These are phyloP conservation scores for Citrus mangshanensis DNA, from an alignment of 345 rosid species.

Conservation along the genomic window DNA sequence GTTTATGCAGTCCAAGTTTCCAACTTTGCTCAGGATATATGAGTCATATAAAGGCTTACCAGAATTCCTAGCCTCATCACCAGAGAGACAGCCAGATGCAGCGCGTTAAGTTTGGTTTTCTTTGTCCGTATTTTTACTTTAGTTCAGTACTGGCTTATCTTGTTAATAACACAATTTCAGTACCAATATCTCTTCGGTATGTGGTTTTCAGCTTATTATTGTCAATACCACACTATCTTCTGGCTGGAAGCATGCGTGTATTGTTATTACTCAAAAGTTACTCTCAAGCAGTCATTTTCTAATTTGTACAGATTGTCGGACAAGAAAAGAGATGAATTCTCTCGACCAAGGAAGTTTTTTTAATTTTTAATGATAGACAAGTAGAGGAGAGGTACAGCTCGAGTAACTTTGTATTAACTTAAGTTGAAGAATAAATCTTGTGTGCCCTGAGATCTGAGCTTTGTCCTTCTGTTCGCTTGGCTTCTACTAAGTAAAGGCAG, in stretches of 20 bases:
- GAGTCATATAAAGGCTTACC: constrained; percentile 40
- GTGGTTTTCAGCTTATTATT: neutral
- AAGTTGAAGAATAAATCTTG: neutral
- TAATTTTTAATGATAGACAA: neutral
- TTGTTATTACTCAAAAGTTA: neutral
- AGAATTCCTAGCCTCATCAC: constrained; percentile 43
- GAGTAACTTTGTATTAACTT: neutral
- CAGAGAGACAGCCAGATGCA: constrained; percentile 49
- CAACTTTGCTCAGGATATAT: constrained; percentile 32
- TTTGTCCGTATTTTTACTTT: neutral
- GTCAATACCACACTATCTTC: neutral
- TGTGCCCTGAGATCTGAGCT: neutral
- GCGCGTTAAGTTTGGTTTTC: constrained; percentile 2
- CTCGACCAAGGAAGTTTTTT: neutral
- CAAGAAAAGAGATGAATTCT: neutral
- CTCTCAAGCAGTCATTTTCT: neutral
- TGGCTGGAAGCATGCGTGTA: neutral
- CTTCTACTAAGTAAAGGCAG: neutral
- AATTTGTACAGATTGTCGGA: neutral
- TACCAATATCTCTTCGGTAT: neutral
- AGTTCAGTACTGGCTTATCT: neutral
- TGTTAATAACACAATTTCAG: neutral
- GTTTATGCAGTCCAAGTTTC: constrained; percentile 45
- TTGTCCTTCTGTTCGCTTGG: neutral
- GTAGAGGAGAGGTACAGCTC: neutral